Evolutionary conservation across 1,139 yeast species (phyloP).

Genomic region (Petasospora fabianii): DNA sequence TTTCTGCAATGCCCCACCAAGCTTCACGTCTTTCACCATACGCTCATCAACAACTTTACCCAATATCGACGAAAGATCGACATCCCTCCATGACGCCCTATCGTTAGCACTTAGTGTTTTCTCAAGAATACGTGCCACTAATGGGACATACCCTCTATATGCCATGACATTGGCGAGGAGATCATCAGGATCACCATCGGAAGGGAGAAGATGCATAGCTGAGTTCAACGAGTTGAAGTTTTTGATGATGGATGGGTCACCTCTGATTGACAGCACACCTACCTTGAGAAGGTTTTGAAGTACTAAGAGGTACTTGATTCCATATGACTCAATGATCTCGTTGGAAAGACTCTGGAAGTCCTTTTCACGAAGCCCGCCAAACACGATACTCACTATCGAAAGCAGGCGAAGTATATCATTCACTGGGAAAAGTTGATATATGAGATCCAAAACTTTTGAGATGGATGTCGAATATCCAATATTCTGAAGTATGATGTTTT

Average conservation of each 20-base stretch:
- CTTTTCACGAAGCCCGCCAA: slow-evolving; percentile 61
- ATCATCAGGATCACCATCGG: slow-evolving; percentile 18
- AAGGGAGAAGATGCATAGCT: slow-evolving; percentile 30
- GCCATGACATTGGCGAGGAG: slow-evolving; percentile 26
- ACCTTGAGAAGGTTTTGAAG: slow-evolving; percentile 38
- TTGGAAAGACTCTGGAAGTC: slow-evolving; percentile 49
- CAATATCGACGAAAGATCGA: slow-evolving; percentile 27
- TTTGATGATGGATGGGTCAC: slow-evolving; percentile 28
- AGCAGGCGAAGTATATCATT: slow-evolving; percentile 42
- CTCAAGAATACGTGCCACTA: slow-evolving; percentile 40
- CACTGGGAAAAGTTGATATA: slow-evolving; percentile 30
- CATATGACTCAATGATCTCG: slow-evolving; percentile 56
- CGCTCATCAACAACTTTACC: slow-evolving; percentile 35
- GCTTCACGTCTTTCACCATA: slow-evolving; percentile 28
- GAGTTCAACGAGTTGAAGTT: slow-evolving; percentile 29
- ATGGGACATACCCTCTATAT: slow-evolving; percentile 46
- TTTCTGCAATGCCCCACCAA: slow-evolving; percentile 27
- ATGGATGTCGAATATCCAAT: slow-evolving; percentile 53
- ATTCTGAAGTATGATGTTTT: slow-evolving; percentile 58
- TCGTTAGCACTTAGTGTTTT: slow-evolving; percentile 27
- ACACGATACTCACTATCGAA: slow-evolving; percentile 52
- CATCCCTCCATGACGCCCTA: slow-evolving; percentile 21
- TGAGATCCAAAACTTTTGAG: slow-evolving; percentile 44
- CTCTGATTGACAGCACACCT: slow-evolving; percentile 33
- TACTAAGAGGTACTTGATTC: slow-evolving; percentile 44